These are phyloP conservation scores for Verbena officinalis DNA, from an alignment of 257 asterid species.

Conservation along the genomic window DNA sequence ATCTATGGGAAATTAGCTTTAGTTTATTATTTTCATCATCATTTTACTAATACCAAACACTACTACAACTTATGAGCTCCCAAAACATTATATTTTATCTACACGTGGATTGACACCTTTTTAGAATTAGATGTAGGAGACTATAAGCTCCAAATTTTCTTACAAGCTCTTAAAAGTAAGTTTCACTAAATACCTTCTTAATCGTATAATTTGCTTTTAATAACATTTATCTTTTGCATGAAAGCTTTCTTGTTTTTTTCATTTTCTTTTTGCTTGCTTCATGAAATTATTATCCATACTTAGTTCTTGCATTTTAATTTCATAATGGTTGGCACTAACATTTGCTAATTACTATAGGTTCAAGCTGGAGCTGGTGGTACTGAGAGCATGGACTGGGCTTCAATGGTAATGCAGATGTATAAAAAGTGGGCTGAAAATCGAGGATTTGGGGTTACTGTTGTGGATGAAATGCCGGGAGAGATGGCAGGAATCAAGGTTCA, in stretches of 20 bases:
- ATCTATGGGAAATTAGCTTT: too few relatives aligned
- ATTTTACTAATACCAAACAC: too few relatives aligned
- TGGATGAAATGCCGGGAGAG: conserved; percentile 97
- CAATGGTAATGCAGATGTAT: conserved; percentile 97
- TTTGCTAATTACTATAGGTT: conserved; percentile 50
- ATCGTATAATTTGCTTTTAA: not conserved
- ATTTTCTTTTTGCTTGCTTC: not conserved
- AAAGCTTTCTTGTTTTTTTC: not conserved
- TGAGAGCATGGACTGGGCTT: conserved; percentile 99
- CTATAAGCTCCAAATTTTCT: too few relatives aligned
- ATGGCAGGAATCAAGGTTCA: conserved; percentile 93
- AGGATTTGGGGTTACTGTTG: conserved; percentile 74
- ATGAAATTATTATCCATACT: too few relatives aligned
- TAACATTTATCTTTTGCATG: not conserved
- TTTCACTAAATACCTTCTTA: too few relatives aligned
- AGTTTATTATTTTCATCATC: too few relatives aligned
- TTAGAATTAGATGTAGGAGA: too few relatives aligned
- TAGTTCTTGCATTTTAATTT: conserved; percentile 3
- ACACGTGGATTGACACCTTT: too few relatives aligned
- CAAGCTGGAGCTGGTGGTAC: conserved; percentile 99
- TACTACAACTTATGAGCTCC: too few relatives aligned
- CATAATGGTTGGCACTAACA: conserved; percentile 7
- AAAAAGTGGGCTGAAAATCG: conserved; percentile 84
- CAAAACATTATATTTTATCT: too few relatives aligned
- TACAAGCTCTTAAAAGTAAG: not conserved